These are phyloP conservation scores for Eimeria maxima DNA, from an alignment of 169 alveolate genomes.

Conservation along the genomic window DNA sequence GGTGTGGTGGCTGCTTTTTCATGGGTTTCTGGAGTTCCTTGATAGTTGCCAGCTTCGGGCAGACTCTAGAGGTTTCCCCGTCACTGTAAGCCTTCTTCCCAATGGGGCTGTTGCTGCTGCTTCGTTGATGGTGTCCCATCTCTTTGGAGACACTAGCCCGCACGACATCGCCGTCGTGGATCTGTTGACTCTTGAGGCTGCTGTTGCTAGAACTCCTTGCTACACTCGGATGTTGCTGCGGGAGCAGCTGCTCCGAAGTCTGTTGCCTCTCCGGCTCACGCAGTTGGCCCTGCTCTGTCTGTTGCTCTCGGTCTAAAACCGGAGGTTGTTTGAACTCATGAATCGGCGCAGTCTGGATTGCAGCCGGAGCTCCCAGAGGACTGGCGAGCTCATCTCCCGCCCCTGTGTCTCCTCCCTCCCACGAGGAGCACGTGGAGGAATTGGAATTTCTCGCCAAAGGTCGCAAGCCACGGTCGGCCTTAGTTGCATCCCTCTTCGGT, in stretches of 20 bases:
- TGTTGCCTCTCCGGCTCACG: neutral
- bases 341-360: neutral
- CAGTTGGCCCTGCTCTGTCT: neutral
- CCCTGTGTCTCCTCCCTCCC: constrained; percentile 59
- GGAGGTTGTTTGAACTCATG: neutral
- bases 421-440: constrained; percentile 60
- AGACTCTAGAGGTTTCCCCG: constrained; percentile 17
- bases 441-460: constrained; percentile 28
- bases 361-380: neutral
- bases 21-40: constrained; percentile 16
- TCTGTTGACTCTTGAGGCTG: neutral
- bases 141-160: neutral
- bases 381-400: constrained; percentile 44
- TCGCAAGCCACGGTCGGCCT: constrained; percentile 25
- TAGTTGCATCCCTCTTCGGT: constrained; percentile 36
- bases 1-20: neutral
- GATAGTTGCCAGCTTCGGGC: constrained; percentile 18
- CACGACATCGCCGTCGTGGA: neutral
- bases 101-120: neutral
- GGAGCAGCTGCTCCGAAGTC: neutral
- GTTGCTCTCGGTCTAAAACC: neutral
- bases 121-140: neutral
- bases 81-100: constrained; percentile 46
- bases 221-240: neutral
- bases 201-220: neutral